These are phyloP conservation scores for Pelomyxa schiedti DNA, from an alignment of 78 protist species.

Conservation along the genomic window DNA sequence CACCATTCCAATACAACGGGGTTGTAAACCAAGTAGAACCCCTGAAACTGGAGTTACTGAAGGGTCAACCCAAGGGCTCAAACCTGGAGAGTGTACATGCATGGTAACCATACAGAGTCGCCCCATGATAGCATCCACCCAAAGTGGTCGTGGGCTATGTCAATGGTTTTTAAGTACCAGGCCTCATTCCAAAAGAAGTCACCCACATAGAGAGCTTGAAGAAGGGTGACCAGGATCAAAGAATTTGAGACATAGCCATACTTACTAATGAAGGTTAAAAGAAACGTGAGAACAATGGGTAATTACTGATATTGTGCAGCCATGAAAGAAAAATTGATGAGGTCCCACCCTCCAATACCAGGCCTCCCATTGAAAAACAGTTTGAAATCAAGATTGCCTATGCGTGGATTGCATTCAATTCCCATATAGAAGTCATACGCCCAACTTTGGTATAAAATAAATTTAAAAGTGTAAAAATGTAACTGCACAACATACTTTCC, in stretches of 20 bases:
- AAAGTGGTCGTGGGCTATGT: slow-evolving; percentile 54
- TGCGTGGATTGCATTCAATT: slow-evolving; percentile 64
- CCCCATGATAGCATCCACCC: slow-evolving; percentile 73
- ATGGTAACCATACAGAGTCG: slow-evolving; percentile 67
- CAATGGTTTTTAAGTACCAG: slow-evolving; percentile 37
- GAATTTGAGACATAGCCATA: slow-evolving; percentile 40
- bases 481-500: no score
- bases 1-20: slow-evolving; percentile 1
- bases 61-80: no score
- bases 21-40: slow-evolving; percentile 13
- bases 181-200: slow-evolving; percentile 43
- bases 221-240: slow-evolving; percentile 16
- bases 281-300: no score
- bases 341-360: slow-evolving; percentile 5
- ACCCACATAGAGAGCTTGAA: slow-evolving; percentile 15
- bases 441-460: no score
- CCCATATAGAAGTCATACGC: slow-evolving; percentile 70
- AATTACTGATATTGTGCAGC: slow-evolving; percentile 12
- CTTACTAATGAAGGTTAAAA: no score
- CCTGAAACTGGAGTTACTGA: no score
- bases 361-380: slow-evolving; percentile 7
- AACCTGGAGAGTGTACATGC: slow-evolving; percentile 40
- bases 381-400: slow-evolving; percentile 19
- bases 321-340: slow-evolving; percentile 11
- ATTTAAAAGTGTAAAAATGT: no score